Conservation (phyloP, 2,329 filamentous ascomycete species). For the Colletotrichum filicis region DNA sequence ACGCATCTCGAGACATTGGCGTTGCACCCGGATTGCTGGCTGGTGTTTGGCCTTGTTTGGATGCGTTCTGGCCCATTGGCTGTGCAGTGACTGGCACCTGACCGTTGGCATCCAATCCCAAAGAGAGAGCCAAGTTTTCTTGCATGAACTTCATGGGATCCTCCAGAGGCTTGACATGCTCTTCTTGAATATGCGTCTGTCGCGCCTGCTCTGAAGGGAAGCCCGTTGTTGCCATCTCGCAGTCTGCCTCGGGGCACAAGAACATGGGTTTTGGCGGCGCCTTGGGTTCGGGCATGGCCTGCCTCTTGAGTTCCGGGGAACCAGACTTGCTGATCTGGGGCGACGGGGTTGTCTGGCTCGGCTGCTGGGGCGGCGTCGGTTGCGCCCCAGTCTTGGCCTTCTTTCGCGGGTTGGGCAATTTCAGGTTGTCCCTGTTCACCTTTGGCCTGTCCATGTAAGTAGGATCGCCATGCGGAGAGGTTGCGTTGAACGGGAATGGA, state of each 20-base stretch:
- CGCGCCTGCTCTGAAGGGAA: conserved; percentile 67
- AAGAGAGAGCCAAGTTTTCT: conserved; percentile 58
- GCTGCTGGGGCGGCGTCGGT: conserved; percentile 48
- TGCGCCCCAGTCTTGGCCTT: conserved; percentile 61
- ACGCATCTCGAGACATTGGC: conserved; percentile 62
- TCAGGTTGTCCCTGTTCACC: conserved; percentile 64
- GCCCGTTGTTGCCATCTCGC: conserved; percentile 59
- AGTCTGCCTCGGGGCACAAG: conserved; percentile 64
- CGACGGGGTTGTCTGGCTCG: conserved; percentile 55
- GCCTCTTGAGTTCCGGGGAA: conserved; percentile 58
- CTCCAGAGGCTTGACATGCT: conserved; percentile 66
- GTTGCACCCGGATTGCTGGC: conserved; percentile 53
- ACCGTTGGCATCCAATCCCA: conserved; percentile 66
- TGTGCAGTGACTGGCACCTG: conserved; percentile 46
- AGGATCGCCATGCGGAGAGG: conserved; percentile 70
- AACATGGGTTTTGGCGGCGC: conserved; percentile 54
- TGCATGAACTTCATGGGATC: conserved; percentile 64
- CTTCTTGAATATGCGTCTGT: conserved; percentile 65
- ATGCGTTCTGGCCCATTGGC: conserved; percentile 53
- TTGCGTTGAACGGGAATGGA: conserved; percentile 65
- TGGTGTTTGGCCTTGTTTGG: conserved; percentile 61
- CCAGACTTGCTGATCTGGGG: conserved; percentile 59
- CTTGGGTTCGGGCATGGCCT: conserved; percentile 41
- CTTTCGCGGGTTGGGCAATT: conserved; percentile 64
- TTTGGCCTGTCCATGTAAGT: conserved; percentile 63